These are phyloP conservation scores for Trichoderma harzianum DNA, from an alignment of 2,329 filamentous ascomycete species.

Conservation along the genomic window DNA sequence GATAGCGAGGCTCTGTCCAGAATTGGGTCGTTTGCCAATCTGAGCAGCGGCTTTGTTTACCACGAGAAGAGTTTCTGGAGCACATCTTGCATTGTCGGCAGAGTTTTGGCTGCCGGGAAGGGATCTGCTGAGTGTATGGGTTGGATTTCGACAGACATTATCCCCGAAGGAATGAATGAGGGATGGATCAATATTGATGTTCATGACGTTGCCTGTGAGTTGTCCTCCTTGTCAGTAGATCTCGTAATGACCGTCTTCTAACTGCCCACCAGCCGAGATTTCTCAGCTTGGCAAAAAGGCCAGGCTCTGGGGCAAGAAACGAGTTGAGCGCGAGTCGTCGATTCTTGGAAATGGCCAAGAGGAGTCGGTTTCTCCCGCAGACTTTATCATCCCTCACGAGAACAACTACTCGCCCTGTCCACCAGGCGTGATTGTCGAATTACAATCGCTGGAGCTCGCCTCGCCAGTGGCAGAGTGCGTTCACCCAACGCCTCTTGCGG, in stretches of 20 bases:
- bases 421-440: conserved; percentile 46
- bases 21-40: conserved; percentile 58
- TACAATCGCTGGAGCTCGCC: conserved; percentile 50
- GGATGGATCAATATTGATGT: conserved; percentile 60
- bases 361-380: conserved; percentile 53
- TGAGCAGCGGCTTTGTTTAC: conserved; percentile 64
- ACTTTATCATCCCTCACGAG: conserved; percentile 61
- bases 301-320: conserved; percentile 58
- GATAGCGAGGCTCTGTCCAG: conserved; percentile 57
- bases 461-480: conserved; percentile 41
- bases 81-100: conserved; percentile 61
- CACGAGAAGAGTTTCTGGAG: conserved; percentile 66
- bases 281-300: conserved; percentile 52
- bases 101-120: conserved; percentile 60
- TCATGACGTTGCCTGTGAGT: conserved; percentile 50
- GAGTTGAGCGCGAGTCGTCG: conserved; percentile 57
- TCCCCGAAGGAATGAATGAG: conserved; percentile 49
- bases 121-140: conserved; percentile 65
- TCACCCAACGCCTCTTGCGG: conserved; percentile 43
- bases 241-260: neutral
- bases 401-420: conserved; percentile 49
- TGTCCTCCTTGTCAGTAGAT: neutral
- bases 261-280: conserved; percentile 41
- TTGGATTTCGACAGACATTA: conserved; percentile 61
- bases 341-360: conserved; percentile 57